A percentile compares a stretch with the other conserved stretches of the same genome.
Conservation (phyloP, 495 filamentous ascomycete species). For the Aspergillus steynii region DNA sequence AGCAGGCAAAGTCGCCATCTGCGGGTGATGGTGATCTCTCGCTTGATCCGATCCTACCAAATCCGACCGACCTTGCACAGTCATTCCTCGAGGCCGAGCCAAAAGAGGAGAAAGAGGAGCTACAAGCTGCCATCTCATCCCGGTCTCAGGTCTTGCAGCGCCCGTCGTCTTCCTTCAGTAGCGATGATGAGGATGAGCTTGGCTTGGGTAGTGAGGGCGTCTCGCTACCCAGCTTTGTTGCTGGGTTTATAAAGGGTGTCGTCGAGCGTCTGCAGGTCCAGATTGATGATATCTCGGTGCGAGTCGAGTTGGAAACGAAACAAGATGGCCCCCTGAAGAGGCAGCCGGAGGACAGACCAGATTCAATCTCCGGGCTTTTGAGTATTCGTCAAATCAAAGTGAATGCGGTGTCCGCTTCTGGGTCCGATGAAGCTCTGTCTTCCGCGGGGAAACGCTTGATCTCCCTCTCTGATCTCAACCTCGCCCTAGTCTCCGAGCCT, state of each 20-base stretch:
- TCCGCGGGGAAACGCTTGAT: constrained; percentile 63
- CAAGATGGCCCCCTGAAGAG: constrained; percentile 43
- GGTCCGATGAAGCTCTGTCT: constrained; percentile 27
- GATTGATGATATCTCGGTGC: constrained; percentile 66
- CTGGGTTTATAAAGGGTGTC: constrained; percentile 80
- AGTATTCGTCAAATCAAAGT: constrained; percentile 66
- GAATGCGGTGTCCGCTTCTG: constrained; percentile 57
- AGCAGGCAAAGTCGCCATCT: background rate
- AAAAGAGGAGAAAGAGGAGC: constrained; percentile 66
- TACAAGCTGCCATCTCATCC: constrained; percentile 74
- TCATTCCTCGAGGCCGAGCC: constrained; percentile 87
- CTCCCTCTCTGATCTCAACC: constrained; percentile 60
- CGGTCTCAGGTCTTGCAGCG: constrained; percentile 51
- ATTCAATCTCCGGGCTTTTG: constrained; percentile 62
- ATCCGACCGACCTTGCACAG: constrained; percentile 79
- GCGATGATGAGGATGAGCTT: constrained; percentile 62
- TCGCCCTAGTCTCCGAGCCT: constrained; percentile 69
- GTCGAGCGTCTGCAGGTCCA: constrained; percentile 74
- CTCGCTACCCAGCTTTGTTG: constrained; percentile 77
- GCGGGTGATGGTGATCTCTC: constrained; percentile 13
- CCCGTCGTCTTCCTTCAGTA: constrained; percentile 47
- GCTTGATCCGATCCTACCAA: constrained; percentile 54
- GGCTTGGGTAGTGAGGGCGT: constrained; percentile 70
- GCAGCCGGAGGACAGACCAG: constrained; percentile 42
- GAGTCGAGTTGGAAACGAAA: constrained; percentile 57